Conservation (phyloP, 805 yeast genomes). For the Wickerhamomyces tratensis region DNA sequence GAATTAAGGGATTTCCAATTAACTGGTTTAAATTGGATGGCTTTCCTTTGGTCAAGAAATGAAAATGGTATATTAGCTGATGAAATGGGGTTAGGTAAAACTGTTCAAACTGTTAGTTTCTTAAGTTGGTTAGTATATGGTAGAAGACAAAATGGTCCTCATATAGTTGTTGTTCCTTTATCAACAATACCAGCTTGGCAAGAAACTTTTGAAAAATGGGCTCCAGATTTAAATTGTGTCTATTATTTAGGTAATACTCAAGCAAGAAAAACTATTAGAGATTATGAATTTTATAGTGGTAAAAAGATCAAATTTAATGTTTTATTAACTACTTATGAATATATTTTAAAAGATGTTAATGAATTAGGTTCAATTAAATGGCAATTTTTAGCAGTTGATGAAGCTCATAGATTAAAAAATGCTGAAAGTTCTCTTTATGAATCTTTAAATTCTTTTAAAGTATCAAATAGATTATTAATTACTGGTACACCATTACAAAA, state of each 20-base stretch:
- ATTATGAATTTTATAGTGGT: constrained; percentile 71
- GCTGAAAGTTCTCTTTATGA: constrained; percentile 91
- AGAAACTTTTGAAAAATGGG: constrained; percentile 95
- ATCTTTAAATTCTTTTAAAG: constrained; percentile 73
- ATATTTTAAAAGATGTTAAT: constrained; percentile 78
- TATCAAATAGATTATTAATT: constrained; percentile 74
- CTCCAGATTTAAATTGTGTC: constrained; percentile 90
- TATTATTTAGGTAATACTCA: constrained; percentile 88
- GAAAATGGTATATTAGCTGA: constrained; percentile 97
- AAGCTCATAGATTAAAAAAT: constrained; percentile 93
- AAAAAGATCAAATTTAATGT: constrained; percentile 83
- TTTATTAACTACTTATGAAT: constrained; percentile 92
- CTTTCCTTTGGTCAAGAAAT: constrained; percentile 93
- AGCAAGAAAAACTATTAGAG: constrained; percentile 74
- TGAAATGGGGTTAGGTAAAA: constrained; percentile 98
- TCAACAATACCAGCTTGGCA: constrained; percentile 99
- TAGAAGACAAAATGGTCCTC: constrained; percentile 96
- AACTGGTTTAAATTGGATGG: constrained; percentile 99
- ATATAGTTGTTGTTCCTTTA: constrained; percentile 89
- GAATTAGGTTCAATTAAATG: constrained; percentile 80
- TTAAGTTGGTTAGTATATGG: constrained; percentile 92
- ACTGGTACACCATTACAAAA: constrained; percentile 99
- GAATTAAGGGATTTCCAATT: constrained; percentile 94
- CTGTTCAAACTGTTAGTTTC: constrained; percentile 93
- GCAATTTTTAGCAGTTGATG: constrained; percentile 98